Percentiles rank a stretch among this genome's conserved stretches.
These are phyloP conservation scores for Aureobasidium sp. DNA, from an alignment of 2,329 filamentous ascomycete genomes.

Conservation along the genomic window DNA sequence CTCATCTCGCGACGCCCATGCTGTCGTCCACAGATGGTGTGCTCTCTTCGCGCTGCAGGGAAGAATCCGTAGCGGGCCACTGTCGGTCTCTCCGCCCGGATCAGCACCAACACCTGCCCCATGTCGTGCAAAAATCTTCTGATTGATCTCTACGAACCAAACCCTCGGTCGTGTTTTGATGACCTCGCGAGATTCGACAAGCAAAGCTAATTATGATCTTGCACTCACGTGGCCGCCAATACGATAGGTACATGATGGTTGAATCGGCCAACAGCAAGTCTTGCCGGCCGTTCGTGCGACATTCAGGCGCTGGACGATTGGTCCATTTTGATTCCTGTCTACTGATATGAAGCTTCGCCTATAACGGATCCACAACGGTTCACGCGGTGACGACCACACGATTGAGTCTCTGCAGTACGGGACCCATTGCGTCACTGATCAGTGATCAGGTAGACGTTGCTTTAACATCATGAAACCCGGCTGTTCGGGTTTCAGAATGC, in stretches of 20 bases:
- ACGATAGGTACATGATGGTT: neutral
- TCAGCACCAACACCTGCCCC: slow-evolving; percentile 6
- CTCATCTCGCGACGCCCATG: neutral
- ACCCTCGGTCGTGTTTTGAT: neutral
- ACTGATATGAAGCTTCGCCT: neutral
- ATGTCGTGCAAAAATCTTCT: slow-evolving; percentile 8
- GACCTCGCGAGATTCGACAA: neutral
- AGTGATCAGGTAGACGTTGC: neutral
- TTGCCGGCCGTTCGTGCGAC: slow-evolving; percentile 5
- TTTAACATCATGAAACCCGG: neutral
- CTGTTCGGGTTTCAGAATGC: neutral
- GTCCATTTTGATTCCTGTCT: neutral
- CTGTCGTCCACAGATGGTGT: neutral
- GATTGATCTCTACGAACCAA: slow-evolving; percentile 2
- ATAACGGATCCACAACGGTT: slow-evolving; percentile 5
- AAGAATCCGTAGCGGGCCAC: neutral
- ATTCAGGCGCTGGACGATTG: slow-evolving; percentile 5
- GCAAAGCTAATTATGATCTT: neutral
- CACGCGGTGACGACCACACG: neutral
- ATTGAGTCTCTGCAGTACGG: neutral
- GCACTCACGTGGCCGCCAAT: slow-evolving; percentile 8
- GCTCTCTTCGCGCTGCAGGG: neutral
- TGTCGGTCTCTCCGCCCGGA: slow-evolving; percentile 13
- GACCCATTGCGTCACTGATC: neutral
- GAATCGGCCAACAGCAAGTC: neutral